A percentile compares a stretch with the other conserved stretches of the same genome.
phyloP scores from a whole-genome alignment of 495 filamentous ascomycete species.

The Penicillium odoratum region DNA sequence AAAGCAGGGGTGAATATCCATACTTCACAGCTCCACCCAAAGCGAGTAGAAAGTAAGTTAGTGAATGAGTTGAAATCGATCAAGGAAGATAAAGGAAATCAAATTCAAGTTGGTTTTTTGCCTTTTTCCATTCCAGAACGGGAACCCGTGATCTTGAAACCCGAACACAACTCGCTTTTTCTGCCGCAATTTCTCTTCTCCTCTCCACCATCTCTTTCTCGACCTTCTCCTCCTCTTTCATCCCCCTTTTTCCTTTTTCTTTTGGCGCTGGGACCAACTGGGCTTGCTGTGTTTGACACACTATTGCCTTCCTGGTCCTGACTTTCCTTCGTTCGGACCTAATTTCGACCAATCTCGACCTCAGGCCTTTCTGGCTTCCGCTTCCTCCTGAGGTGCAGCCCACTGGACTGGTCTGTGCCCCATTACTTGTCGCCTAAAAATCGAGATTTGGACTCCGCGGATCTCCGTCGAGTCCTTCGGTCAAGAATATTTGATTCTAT shows the following conservation, averaged over 20 bases:
- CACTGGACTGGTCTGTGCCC: slow-evolving; percentile 55
- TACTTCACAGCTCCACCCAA: slow-evolving; percentile 11
- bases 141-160: slow-evolving; percentile 26
- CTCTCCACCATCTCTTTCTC: slow-evolving; percentile 19
- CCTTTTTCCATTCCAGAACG: slow-evolving; percentile 6
- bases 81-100: background rate
- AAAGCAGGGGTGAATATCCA: slow-evolving; percentile 24
- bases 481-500: slow-evolving; percentile 25
- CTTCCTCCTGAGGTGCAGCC: slow-evolving; percentile 39
- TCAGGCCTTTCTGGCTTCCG: slow-evolving; percentile 17
- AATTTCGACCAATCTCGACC: slow-evolving; percentile 11
- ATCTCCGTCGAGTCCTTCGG: slow-evolving; percentile 14
- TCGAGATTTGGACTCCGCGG: slow-evolving; percentile 27
- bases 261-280: slow-evolving; percentile 28
- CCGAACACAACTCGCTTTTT: slow-evolving; percentile 21
- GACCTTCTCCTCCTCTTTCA: slow-evolving; percentile 16
- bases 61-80: background rate
- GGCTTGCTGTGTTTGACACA: slow-evolving; percentile 54
- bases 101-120: slow-evolving; percentile 5
- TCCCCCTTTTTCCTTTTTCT: slow-evolving; percentile 24
- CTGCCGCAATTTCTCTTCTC: slow-evolving; percentile 5
- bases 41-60: background rate
- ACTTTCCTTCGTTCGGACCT: slow-evolving; percentile 42
- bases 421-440: slow-evolving; percentile 35
- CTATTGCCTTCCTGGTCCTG: slow-evolving; percentile 40